These are phyloP conservation scores for Xanthoconium stramineum DNA, from an alignment of 768 basidiomycete genomes.

Conservation along the genomic window DNA sequence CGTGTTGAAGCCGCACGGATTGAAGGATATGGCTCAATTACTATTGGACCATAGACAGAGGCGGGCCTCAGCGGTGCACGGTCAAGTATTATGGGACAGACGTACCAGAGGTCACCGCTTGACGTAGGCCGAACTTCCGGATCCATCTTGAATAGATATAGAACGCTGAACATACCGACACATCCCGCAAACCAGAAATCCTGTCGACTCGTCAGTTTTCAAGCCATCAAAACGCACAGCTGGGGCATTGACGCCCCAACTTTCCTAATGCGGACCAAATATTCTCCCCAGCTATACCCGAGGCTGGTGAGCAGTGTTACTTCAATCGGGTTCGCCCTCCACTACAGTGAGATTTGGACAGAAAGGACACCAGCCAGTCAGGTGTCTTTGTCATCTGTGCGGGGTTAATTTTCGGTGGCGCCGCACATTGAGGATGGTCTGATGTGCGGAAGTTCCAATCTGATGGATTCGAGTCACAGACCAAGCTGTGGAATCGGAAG, in stretches of 20 bases:
- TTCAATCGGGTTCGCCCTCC: too few species aligned
- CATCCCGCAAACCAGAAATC: too few species aligned
- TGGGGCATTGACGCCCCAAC: not conserved
- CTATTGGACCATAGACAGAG: not conserved
- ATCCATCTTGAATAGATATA: too few species aligned
- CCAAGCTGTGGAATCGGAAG: conserved; percentile 2
- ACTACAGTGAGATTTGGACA: not conserved
- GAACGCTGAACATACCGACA: not conserved
- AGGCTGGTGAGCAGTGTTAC: too few species aligned
- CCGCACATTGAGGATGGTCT: too few species aligned
- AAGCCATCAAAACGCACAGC: not conserved
- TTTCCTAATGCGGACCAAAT: not conserved
- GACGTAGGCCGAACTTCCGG: too few species aligned
- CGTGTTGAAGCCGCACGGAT: not conserved
- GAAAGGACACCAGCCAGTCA: not conserved
- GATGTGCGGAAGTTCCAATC: not conserved
- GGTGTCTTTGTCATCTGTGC: not conserved
- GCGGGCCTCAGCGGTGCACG: not conserved
- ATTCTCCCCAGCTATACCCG: too few species aligned
- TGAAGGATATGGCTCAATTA: not conserved
- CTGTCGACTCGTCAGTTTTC: not conserved
- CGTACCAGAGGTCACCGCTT: too few species aligned
- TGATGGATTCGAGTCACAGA: not conserved
- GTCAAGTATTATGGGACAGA: too few species aligned
- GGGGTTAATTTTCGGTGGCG: not conserved